Percentiles rank a stretch among this genome's conserved stretches.
Evolutionary conservation across 768 basidiomycete genomes (phyloP).

Genomic region (Suillus placidus): DNA sequence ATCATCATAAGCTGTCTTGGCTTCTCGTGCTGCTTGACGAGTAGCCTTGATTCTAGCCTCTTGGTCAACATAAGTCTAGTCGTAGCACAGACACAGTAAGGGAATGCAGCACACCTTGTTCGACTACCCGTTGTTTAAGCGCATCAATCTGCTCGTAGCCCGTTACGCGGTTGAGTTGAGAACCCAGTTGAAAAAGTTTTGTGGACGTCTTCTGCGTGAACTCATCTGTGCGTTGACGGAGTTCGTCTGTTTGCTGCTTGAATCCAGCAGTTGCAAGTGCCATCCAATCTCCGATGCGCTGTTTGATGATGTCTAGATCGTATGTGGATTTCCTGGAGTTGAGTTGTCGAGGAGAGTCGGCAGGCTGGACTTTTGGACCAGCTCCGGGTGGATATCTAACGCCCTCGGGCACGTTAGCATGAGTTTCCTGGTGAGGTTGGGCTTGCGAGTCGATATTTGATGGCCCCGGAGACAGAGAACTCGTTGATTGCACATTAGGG

Average conservation of each 20-base stretch:
- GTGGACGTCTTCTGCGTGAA: conserved; percentile 59
- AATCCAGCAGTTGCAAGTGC: conserved; percentile 38
- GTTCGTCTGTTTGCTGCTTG: conserved; percentile 6
- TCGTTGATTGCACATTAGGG: background rate
- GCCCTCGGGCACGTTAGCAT: background rate
- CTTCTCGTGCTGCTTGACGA: conserved; percentile 65
- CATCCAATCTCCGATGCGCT: conserved; percentile 50
- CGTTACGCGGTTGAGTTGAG: conserved; percentile 81
- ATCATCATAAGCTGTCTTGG: conserved; percentile 75
- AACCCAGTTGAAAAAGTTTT: conserved; percentile 73
- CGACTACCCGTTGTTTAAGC: conserved; percentile 74
- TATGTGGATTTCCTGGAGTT: conserved; percentile 5
- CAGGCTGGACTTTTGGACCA: background rate
- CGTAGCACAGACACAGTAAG: conserved; percentile 6
- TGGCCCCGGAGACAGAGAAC: background rate
- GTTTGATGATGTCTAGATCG: conserved; percentile 39
- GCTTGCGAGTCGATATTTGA: background rate
- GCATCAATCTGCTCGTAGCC: conserved; percentile 92
- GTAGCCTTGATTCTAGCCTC: conserved; percentile 74
- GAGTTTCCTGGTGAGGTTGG: background rate
- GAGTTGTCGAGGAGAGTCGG: background rate
- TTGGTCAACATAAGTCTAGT: conserved; percentile 35
- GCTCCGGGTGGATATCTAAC: background rate
- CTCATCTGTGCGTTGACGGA: conserved; percentile 55
- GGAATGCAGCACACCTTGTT: conserved; percentile 64